A percentile compares a stretch with the other conserved stretches of the same genome.
Evolutionary conservation across 495 filamentous ascomycete genomes (phyloP).

Genomic region (Podospora bellae-mahoneyi): DNA sequence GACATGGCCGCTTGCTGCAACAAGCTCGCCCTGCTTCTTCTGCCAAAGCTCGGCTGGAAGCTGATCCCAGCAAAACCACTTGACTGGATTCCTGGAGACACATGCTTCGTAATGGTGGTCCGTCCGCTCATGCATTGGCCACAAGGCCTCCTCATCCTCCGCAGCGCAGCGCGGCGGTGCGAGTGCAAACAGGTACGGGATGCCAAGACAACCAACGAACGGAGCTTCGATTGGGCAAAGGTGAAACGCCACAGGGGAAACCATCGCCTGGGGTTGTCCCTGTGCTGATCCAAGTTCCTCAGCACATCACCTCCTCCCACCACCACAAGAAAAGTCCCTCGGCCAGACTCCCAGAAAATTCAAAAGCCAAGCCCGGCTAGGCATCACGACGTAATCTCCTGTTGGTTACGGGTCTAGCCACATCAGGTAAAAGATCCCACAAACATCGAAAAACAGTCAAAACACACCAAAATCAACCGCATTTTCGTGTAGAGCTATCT

Average conservation of each 20-base stretch:
- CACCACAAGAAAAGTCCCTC: background rate
- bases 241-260: background rate
- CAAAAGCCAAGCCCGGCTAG: no score
- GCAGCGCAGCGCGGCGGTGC: background rate
- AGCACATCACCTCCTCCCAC: background rate
- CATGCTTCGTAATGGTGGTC: background rate
- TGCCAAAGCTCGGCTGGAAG: background rate
- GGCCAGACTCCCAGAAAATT: background rate
- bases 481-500: no score
- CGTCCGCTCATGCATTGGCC: conserved; percentile 1
- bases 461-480: no score
- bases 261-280: background rate
- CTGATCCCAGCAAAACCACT: background rate
- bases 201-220: background rate
- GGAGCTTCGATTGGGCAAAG: background rate
- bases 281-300: background rate
- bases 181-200: background rate
- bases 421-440: no score
- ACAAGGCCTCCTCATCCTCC: background rate
- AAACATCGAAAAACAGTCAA: no score
- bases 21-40: background rate
- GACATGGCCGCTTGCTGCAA: background rate
- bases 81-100: background rate
- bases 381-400: no score
- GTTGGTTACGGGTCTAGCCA: no score